phyloP scores from a whole-genome alignment of 2,329 filamentous ascomycete genomes.

The Penicillium nordicum region DNA sequence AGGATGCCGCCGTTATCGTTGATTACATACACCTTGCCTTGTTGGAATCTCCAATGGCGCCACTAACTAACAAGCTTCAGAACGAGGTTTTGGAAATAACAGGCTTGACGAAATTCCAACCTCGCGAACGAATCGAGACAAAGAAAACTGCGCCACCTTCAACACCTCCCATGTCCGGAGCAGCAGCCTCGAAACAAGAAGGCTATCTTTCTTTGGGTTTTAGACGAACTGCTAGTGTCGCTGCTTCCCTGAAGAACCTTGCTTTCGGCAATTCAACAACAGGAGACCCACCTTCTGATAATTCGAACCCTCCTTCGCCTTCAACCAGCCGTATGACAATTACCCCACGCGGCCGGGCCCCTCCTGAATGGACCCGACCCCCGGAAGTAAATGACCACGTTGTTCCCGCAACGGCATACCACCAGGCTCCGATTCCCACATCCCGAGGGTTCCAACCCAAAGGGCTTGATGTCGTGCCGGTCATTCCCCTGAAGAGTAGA shows the following conservation, averaged over 20 bases:
- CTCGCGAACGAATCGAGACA: slow-evolving; percentile 31
- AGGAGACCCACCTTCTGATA: slow-evolving; percentile 28
- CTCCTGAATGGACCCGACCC: slow-evolving; percentile 60
- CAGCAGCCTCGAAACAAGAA: slow-evolving; percentile 52
- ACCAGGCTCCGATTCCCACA: slow-evolving; percentile 72
- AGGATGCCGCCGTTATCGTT: slow-evolving; percentile 77
- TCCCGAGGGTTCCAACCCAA: slow-evolving; percentile 70
- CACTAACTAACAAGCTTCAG: slow-evolving; percentile 67
- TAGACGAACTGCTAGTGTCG: slow-evolving; percentile 62
- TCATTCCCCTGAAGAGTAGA: slow-evolving; percentile 72
- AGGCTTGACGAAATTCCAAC: slow-evolving; percentile 38
- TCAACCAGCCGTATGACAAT: slow-evolving; percentile 37
- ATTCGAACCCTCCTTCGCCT: slow-evolving; percentile 28
- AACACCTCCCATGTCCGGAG: slow-evolving; percentile 45
- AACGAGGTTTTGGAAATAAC: slow-evolving; percentile 55
- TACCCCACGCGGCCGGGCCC: slow-evolving; percentile 50
- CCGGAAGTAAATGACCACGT: slow-evolving; percentile 72
- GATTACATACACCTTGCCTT: slow-evolving; percentile 80
- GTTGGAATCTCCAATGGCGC: slow-evolving; percentile 70
- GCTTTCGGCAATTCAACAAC: slow-evolving; percentile 49
- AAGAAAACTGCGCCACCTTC: slow-evolving; percentile 41
- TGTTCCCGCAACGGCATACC: slow-evolving; percentile 66
- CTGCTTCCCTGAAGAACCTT: slow-evolving; percentile 61
- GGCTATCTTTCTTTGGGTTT: slow-evolving; percentile 61
- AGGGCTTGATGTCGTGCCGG: slow-evolving; percentile 56